These are phyloP conservation scores for Monsonia emarginata DNA, from an alignment of 441 rosid genomes.

Conservation along the genomic window DNA sequence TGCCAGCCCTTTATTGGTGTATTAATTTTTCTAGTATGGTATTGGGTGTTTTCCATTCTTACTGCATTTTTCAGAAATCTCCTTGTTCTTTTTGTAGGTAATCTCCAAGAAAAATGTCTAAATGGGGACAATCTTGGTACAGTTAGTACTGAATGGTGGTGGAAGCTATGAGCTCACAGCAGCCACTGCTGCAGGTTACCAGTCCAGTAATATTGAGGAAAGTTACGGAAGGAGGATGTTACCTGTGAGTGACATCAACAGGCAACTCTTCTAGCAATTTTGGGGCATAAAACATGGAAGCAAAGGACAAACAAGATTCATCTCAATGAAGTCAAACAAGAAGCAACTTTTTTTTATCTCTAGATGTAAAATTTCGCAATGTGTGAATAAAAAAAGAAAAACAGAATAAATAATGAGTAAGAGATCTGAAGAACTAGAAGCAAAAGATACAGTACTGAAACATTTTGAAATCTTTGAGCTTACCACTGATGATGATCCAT, in stretches of 20 bases:
- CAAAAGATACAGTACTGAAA: constrained; percentile 2
- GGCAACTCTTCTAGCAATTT: neutral
- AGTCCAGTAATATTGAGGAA: neutral
- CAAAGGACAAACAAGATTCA: neutral
- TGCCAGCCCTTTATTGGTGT: neutral
- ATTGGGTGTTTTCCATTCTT: neutral
- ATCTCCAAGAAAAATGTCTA: neutral
- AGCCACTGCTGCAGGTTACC: neutral
- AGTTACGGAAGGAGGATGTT: constrained; percentile 1
- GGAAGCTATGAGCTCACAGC: neutral
- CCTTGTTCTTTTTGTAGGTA: neutral
- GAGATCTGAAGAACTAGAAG: neutral
- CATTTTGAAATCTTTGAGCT: constrained; percentile 28
- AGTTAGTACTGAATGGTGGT: neutral
- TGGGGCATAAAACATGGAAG: constrained; percentile 5
- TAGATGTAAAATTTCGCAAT: neutral
- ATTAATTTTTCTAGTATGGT: neutral
- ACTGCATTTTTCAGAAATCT: neutral
- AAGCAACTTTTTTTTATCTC: neutral
- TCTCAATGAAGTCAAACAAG: neutral
- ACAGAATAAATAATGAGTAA: neutral
- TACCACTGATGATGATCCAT: constrained; percentile 79
- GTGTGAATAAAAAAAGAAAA: constrained; percentile 1
- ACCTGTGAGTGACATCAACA: neutral
- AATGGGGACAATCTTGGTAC: neutral